phyloP scores from a whole-genome alignment of 192 early-diverging fungal genomes.

The Lunasporangiospora selenospora region DNA sequence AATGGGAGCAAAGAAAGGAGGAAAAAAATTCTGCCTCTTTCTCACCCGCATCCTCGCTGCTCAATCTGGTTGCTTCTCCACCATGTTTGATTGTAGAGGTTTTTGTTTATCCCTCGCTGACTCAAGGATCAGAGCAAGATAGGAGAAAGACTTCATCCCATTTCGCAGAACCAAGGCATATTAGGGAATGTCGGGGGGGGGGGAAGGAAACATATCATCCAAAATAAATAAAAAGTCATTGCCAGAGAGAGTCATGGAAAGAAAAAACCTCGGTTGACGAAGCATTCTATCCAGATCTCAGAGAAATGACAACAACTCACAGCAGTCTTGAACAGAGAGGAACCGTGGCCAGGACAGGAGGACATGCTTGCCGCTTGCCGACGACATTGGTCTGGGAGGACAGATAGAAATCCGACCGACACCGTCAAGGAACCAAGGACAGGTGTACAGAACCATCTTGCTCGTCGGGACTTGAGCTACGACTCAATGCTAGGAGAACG shows the following conservation, averaged over 20 bases:
- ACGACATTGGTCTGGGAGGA: no score
- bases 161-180: not conserved
- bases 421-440: not conserved
- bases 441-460: not conserved
- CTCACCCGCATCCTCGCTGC: constrained; percentile 8
- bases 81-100: no score
- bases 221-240: constrained; percentile 26
- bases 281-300: constrained; percentile 16
- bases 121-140: not conserved
- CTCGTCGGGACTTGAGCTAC: constrained; percentile 5
- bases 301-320: constrained; percentile 38
- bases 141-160: no score
- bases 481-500: constrained; percentile 1
- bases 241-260: constrained; percentile 14
- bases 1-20: constrained; percentile 3
- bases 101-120: no score
- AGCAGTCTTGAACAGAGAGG: not conserved
- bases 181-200: not conserved
- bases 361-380: not conserved
- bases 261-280: constrained; percentile 43
- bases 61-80: constrained; percentile 18
- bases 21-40: not conserved
- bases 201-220: no score
- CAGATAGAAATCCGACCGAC: not conserved
- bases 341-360: not conserved